phyloP scores from a whole-genome alignment of 208 protist species.

The Leishmania arabica region DNA sequence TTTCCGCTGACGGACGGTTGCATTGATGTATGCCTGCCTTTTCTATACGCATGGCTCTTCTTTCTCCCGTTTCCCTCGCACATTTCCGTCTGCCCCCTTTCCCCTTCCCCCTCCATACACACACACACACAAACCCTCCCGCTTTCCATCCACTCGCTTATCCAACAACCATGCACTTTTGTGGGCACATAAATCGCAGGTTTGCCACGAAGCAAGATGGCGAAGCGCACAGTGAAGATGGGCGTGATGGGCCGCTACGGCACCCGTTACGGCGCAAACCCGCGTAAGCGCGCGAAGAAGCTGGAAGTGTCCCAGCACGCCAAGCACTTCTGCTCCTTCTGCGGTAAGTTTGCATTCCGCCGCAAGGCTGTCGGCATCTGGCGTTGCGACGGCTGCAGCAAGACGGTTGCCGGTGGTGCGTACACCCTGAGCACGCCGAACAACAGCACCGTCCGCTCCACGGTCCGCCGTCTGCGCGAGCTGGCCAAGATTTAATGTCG shows the following conservation, averaged over 20 bases:
- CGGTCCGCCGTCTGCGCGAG: constrained; percentile 98
- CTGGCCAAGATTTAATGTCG: constrained; percentile 74
- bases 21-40: not conserved
- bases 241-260: constrained; percentile 99
- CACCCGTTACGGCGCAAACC: constrained; percentile 99
- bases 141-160: not conserved
- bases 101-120: not conserved
- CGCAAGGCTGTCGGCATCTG: constrained; percentile 98
- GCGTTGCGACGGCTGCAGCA: constrained; percentile 97
- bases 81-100: constrained; percentile 19
- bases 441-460: constrained; percentile 97
- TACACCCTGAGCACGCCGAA: constrained; percentile 96
- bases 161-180: not conserved
- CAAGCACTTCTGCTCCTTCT: constrained; percentile 99
- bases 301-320: constrained; percentile 98
- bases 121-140: not conserved
- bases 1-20: not conserved
- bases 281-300: constrained; percentile 99
- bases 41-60: constrained; percentile 17
- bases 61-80: constrained; percentile 7
- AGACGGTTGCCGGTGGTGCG: constrained; percentile 98
- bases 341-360: constrained; percentile 98
- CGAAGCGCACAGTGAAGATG: constrained; percentile 99
- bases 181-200: not conserved
- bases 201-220: constrained; percentile 56